Percentiles rank a stretch among this genome's conserved stretches.
Evolutionary conservation across 495 filamentous ascomycete species (phyloP).

Genomic region (Penicillium psychrofluorescens): DNA sequence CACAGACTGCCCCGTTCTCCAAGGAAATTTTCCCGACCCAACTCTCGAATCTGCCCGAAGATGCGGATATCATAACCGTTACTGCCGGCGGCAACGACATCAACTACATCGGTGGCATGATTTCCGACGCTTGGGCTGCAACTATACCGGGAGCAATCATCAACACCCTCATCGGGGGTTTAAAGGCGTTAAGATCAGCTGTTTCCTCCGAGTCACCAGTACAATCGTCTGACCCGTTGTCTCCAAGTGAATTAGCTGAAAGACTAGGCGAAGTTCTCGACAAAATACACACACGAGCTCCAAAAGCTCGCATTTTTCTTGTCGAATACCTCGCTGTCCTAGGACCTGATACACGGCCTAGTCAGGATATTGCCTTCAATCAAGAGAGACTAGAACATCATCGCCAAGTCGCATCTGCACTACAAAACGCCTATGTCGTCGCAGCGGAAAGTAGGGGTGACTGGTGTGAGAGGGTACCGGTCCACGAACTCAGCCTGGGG

Average conservation of each 20-base stretch:
- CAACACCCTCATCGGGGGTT: too few relatives aligned
- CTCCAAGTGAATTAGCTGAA: conserved; percentile 14
- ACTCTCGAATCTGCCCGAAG: conserved; percentile 22
- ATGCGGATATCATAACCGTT: conserved; percentile 32
- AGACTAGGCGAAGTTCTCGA: conserved; percentile 29
- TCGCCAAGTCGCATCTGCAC: conserved; percentile 14
- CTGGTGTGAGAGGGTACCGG: conserved; percentile 23
- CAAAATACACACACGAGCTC: conserved; percentile 27
- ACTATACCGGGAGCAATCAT: not conserved
- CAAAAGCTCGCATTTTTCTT: conserved; percentile 25
- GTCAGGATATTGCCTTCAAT: conserved; percentile 23
- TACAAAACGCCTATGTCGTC: conserved; percentile 20
- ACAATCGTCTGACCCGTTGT: conserved; percentile 1
- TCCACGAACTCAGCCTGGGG: conserved; percentile 16
- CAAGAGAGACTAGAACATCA: conserved; percentile 26
- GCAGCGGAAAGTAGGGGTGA: conserved; percentile 15
- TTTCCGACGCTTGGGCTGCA: conserved; percentile 18
- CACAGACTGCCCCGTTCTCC: conserved; percentile 16
- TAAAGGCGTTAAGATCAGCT: too few relatives aligned
- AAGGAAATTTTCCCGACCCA: conserved; percentile 28
- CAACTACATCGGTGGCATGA: conserved; percentile 33
- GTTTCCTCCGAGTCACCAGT: too few relatives aligned
- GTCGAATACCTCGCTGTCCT: conserved; percentile 40
- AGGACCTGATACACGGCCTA: conserved; percentile 23
- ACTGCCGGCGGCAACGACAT: conserved; percentile 41